phyloP scores from a whole-genome alignment of 2,329 filamentous ascomycete species.

The Basipetospora chlamydospora region DNA sequence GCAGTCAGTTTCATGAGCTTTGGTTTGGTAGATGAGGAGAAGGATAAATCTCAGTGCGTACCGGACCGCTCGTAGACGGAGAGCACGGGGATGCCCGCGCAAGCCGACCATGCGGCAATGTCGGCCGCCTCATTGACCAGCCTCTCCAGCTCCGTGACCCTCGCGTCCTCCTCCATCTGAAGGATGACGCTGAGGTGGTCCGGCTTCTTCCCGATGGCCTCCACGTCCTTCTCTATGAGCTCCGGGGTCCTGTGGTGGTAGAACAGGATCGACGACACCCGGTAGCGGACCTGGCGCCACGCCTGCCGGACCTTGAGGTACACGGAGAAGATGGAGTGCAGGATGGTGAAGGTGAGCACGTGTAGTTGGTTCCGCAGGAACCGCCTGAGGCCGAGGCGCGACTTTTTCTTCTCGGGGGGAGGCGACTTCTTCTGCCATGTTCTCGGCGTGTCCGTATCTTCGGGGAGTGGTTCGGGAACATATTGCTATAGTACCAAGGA shows the following conservation, averaged over 20 bases:
- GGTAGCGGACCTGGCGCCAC: slow-evolving; percentile 65
- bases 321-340: slow-evolving; percentile 75
- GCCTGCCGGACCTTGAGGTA: slow-evolving; percentile 71
- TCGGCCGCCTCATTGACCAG: slow-evolving; percentile 85
- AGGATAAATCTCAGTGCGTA: too few species aligned
- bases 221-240: slow-evolving; percentile 78
- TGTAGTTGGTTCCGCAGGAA: slow-evolving; percentile 50
- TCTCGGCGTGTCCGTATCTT: not conserved
- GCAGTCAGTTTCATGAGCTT: too few species aligned
- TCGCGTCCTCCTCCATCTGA: slow-evolving; percentile 53
- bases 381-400: slow-evolving; percentile 41
- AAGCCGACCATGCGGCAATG: slow-evolving; percentile 83
- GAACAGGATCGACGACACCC: slow-evolving; percentile 67
- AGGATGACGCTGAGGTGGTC: slow-evolving; percentile 80
- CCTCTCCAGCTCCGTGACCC: slow-evolving; percentile 60
- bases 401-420: slow-evolving; percentile 16
- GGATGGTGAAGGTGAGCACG: slow-evolving; percentile 49
- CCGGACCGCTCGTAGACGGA: slow-evolving; percentile 89
- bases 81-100: slow-evolving; percentile 72
- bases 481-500: slow-evolving; percentile 2
- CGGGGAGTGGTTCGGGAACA: not conserved
- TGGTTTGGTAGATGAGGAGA: too few species aligned
- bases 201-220: slow-evolving; percentile 57
- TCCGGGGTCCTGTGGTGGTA: slow-evolving; percentile 95
- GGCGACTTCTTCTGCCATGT: slow-evolving; percentile 10